phyloP scores from a whole-genome alignment of 495 filamentous ascomycete species.

The Aspergillus leporis region DNA sequence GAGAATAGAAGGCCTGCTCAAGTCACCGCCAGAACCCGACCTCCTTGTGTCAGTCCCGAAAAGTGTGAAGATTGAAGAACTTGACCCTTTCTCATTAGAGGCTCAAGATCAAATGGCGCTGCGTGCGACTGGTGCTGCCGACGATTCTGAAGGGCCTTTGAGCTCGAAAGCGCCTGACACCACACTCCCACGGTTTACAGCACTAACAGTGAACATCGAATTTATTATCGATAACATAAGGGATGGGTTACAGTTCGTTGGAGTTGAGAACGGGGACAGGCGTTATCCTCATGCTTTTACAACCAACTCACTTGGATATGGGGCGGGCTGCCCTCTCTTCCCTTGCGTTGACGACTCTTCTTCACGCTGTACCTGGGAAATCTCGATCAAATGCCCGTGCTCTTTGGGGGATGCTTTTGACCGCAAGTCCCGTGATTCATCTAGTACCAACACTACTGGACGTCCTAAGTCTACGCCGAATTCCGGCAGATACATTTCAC shows the following conservation, averaged over 20 bases:
- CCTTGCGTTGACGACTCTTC: constrained; percentile 85
- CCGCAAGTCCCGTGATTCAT: constrained; percentile 33
- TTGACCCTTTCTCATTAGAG: constrained; percentile 55
- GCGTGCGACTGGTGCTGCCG: constrained; percentile 33
- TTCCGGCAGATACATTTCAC: constrained; percentile 39
- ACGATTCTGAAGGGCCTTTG: constrained; percentile 40
- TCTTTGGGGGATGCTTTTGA: constrained; percentile 82
- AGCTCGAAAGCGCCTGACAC: constrained; percentile 37
- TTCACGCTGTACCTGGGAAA: constrained; percentile 80
- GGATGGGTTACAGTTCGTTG: constrained; percentile 90
- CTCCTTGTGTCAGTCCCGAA: constrained; percentile 65
- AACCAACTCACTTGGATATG: constrained; percentile 71
- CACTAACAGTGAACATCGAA: constrained; percentile 65
- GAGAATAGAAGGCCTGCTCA: constrained; percentile 63
- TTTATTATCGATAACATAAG: constrained; percentile 71
- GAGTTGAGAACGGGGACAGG: constrained; percentile 70
- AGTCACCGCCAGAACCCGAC: constrained; percentile 59
- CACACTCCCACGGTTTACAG: constrained; percentile 51
- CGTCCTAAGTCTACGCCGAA: constrained; percentile 23
- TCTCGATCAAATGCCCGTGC: constrained; percentile 80
- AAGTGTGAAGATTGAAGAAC: constrained; percentile 64
- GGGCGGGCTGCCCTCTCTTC: constrained; percentile 82
- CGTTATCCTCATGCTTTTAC: constrained; percentile 92
- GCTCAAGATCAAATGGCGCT: constrained; percentile 50
- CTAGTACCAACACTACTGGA: constrained; percentile 13